Evolutionary conservation across 2,329 filamentous ascomycete genomes (phyloP), one percentile per base, ranked within the genome.

Genomic region (Nemania diffusa): DNA sequence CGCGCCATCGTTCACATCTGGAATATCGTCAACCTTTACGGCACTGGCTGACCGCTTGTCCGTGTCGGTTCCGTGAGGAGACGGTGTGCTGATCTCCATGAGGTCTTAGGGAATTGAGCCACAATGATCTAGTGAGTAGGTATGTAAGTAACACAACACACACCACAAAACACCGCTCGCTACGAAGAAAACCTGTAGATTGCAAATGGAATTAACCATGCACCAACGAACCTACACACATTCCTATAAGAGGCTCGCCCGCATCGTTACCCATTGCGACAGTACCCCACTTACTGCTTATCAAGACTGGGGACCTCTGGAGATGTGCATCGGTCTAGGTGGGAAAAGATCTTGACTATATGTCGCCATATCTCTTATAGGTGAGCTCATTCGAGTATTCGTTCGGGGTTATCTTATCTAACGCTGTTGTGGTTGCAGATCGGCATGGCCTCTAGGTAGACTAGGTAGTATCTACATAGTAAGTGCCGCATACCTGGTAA

Each of bases 221-320:
- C 44, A 44, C 32, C 7, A 46, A 22, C 17, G 27, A 8, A 13
- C 37, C 48, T 50, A 48, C 20, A 32, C 20, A 9, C 11, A 55
- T 56, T 27, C 20, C 27, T 44, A 59, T 20, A 11, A 27, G 34
- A 55, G 56, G 17, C 26, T 50, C 7, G 26, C 29, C 57, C 13
- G 22, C 27, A 53, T 55, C 40, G 32, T 29, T 50, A 34, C 53
- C 52, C 37, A 26, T 55, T 53, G 52, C 50, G 32, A 46, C 57
- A 15, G 26, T 57, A 65, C 65, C 65, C 65, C 65, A 56, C 65
- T 64, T 51, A 52, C 52, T 46, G 57, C 65, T 68, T 68, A 68
- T 68, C 65, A 57, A 20, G 20, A 27, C 55, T 55, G 53, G 42
- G 46, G 62, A 64, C 57, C 61, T 46, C 29, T 40, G 42, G 42